phyloP scores from a whole-genome alignment of 2,329 filamentous ascomycete genomes.

The Biscogniauxia marginata region DNA sequence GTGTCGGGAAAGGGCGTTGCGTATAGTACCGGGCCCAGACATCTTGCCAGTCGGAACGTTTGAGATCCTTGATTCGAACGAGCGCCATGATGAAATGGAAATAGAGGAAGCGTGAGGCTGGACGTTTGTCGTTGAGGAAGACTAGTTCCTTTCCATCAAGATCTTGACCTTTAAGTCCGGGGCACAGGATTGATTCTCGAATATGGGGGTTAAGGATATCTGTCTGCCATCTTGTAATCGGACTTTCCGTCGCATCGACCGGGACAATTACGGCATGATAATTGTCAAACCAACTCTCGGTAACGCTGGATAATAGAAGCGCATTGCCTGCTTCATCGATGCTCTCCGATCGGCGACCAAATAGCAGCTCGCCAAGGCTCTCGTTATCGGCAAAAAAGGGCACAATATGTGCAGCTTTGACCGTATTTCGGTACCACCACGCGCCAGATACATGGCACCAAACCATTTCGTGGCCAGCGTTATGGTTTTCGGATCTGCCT shows the following conservation, averaged over 20 bases:
- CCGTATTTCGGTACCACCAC: background rate
- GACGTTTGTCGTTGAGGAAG: slow-evolving; percentile 20
- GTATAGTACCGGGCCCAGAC: slow-evolving; percentile 20
- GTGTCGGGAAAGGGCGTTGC: slow-evolving; percentile 21
- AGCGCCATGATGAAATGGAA: slow-evolving; percentile 27
- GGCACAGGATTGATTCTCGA: background rate
- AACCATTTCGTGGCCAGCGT: background rate
- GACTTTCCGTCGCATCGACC: slow-evolving; percentile 5
- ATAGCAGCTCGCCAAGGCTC: slow-evolving; percentile 1
- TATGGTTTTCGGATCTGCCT: background rate
- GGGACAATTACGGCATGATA: slow-evolving; percentile 26
- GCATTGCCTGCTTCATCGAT: slow-evolving; percentile 10
- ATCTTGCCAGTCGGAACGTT: slow-evolving; percentile 12
- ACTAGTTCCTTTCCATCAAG: slow-evolving; percentile 9
- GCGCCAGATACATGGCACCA: background rate
- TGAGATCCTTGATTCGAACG: slow-evolving; percentile 17
- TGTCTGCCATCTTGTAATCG: slow-evolving; percentile 13
- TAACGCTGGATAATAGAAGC: slow-evolving; percentile 3
- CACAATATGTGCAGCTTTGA: slow-evolving; percentile 14
- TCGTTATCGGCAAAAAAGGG: slow-evolving; percentile 16
- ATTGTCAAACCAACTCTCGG: slow-evolving; percentile 28
- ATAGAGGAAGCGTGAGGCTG: slow-evolving; percentile 20
- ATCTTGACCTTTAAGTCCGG: background rate
- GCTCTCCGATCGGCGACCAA: slow-evolving; percentile 9
- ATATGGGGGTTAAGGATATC: slow-evolving; percentile 9